These are phyloP conservation scores for Lachancea sp. DNA, from an alignment of 805 yeast species.

Conservation along the genomic window DNA sequence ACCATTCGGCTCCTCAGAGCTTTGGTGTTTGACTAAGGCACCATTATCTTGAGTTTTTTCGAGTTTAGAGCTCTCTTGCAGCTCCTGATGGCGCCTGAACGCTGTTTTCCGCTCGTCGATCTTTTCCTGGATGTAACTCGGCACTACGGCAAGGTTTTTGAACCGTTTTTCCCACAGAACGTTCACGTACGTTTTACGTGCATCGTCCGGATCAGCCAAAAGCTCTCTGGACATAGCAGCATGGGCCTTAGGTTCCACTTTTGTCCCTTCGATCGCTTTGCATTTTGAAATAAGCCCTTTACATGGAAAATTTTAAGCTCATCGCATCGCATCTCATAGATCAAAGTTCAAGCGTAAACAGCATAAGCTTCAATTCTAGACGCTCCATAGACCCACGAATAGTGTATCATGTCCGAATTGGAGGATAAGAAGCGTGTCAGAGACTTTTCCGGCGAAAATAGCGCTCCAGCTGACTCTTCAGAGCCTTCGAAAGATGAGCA, in stretches of 20 bases:
- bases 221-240: conserved; percentile 5
- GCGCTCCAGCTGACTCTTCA: not conserved
- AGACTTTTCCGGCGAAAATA: not conserved
- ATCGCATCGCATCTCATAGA: conserved; percentile 2
- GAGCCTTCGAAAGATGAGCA: conserved; percentile 1
- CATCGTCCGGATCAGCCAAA: conserved; percentile 8
- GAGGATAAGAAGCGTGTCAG: conserved; percentile 1
- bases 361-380: not conserved
- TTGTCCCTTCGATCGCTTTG: not conserved
- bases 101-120: conserved; percentile 19
- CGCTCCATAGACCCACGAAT: not conserved
- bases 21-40: conserved; percentile 5
- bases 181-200: conserved; percentile 26
- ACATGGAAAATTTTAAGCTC: conserved; percentile 3
- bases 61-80: not conserved
- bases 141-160: conserved; percentile 17
- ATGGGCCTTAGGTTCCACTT: not conserved
- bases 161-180: conserved; percentile 30
- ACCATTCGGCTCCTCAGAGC: conserved; percentile 1
- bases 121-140: conserved; percentile 25
- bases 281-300: not conserved
- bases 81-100: conserved; percentile 13
- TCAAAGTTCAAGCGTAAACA: not conserved
- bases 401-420: not conserved
- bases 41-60: not conserved